phyloP scores from a whole-genome alignment of 768 basidiomycete genomes.

The Dioszegia crocea region DNA sequence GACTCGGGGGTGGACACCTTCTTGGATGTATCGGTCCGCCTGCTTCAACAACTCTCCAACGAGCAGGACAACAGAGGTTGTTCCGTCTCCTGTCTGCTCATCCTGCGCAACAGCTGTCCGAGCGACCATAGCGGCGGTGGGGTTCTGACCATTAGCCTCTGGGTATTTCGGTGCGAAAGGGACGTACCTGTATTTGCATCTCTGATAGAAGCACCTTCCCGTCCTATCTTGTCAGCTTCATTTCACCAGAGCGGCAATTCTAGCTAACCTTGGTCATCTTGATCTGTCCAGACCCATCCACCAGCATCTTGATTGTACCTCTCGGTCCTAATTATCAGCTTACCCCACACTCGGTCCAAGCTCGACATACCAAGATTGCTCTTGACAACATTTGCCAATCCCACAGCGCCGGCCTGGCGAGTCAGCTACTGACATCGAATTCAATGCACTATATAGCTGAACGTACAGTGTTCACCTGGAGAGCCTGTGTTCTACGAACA shows the following conservation, averaged over 20 bases:
- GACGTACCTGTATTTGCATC: conserved; percentile 80
- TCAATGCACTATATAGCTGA: not conserved
- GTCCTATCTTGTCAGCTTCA: conserved; percentile 54
- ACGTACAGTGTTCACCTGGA: conserved; percentile 64
- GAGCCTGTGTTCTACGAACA: conserved; percentile 78
- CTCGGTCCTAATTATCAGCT: conserved; percentile 65
- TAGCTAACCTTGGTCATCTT: conserved; percentile 85
- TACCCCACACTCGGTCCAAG: not conserved
- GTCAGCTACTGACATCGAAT: conserved; percentile 3
- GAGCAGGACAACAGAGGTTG: conserved; percentile 90
- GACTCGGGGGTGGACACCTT: conserved; percentile 96
- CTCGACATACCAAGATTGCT: conserved; percentile 74
- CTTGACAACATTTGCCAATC: conserved; percentile 94
- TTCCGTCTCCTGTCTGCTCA: conserved; percentile 97
- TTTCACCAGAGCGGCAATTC: not conserved
- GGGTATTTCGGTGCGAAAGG: not conserved
- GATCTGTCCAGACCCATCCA: conserved; percentile 91
- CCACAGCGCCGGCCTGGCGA: conserved; percentile 86
- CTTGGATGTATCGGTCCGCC: conserved; percentile 93
- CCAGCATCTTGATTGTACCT: conserved; percentile 98
- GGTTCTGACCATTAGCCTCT: conserved; percentile 57
- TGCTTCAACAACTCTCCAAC: conserved; percentile 96
- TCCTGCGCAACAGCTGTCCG: conserved; percentile 97
- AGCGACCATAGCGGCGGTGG: conserved; percentile 98
- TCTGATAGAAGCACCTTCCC: conserved; percentile 97